These are phyloP conservation scores for Colletotrichum camelliae DNA, from an alignment of 2,329 filamentous ascomycete species.

Conservation along the genomic window DNA sequence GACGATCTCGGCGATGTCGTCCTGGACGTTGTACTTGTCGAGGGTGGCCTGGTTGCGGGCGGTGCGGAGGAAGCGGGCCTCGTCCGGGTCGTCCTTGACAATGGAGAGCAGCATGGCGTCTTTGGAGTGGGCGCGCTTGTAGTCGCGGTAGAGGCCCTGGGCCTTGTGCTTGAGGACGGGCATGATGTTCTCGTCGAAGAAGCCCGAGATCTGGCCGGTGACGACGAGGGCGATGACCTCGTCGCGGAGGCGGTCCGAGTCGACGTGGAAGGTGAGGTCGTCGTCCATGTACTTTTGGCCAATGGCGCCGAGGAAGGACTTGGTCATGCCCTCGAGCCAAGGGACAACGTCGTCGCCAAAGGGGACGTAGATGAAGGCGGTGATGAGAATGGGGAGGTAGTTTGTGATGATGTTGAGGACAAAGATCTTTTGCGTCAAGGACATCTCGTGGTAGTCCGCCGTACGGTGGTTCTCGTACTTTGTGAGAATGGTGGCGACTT, in stretches of 20 bases:
- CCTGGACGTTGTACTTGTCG: slow-evolving; percentile 73
- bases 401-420: slow-evolving; percentile 82
- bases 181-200: slow-evolving; percentile 74
- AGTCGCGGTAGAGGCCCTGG: slow-evolving; percentile 50
- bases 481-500: slow-evolving; percentile 66
- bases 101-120: slow-evolving; percentile 52
- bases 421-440: slow-evolving; percentile 76
- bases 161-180: slow-evolving; percentile 70
- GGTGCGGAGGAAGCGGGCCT: slow-evolving; percentile 66
- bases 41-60: slow-evolving; percentile 72
- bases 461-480: slow-evolving; percentile 80
- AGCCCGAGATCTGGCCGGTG: slow-evolving; percentile 73
- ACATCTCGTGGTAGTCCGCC: slow-evolving; percentile 69
- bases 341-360: slow-evolving; percentile 73
- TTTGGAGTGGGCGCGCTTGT: slow-evolving; percentile 35
- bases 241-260: slow-evolving; percentile 69
- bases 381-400: slow-evolving; percentile 77
- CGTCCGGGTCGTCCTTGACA: slow-evolving; percentile 64
- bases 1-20: slow-evolving; percentile 76
- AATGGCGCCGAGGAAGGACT: slow-evolving; percentile 49
- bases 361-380: slow-evolving; percentile 80
- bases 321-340: slow-evolving; percentile 65
- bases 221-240: slow-evolving; percentile 80
- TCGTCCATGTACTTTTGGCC: slow-evolving; percentile 52
- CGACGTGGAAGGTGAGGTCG: slow-evolving; percentile 64